These are phyloP conservation scores for Jatropha multifida DNA, from an alignment of 441 rosid genomes.

Conservation along the genomic window DNA sequence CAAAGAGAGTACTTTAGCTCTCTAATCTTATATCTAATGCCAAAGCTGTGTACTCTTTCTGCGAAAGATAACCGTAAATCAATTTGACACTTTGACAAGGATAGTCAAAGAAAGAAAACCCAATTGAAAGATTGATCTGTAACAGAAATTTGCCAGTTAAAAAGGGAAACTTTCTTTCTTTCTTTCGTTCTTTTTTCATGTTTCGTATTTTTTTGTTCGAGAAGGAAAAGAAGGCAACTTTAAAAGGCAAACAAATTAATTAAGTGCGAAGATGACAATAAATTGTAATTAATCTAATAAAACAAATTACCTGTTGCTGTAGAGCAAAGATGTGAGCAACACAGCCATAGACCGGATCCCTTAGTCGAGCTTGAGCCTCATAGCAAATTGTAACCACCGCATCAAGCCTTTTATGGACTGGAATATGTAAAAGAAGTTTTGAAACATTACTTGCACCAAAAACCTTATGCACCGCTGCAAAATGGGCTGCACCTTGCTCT, in stretches of 20 bases:
- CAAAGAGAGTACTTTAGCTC: neutral
- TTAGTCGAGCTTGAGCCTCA: constrained; percentile 89
- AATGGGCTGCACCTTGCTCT: constrained; percentile 93
- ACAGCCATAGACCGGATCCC: constrained; percentile 95
- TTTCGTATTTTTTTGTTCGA: too few relatives aligned
- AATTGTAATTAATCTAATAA: neutral
- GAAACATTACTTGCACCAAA: constrained; percentile 96
- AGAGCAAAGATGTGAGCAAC: constrained; percentile 93
- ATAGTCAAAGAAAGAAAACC: too few relatives aligned
- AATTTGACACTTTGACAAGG: too few relatives aligned
- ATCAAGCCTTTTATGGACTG: constrained; percentile 68
- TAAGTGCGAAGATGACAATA: neutral
- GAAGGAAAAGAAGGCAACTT: too few relatives aligned
- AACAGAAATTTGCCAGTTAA: too few relatives aligned
- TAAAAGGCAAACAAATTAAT: too few relatives aligned
- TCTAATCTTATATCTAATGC: constrained; percentile 4
- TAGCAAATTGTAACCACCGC: constrained; percentile 88
- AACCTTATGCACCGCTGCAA: constrained; percentile 94
- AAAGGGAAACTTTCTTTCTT: too few relatives aligned
- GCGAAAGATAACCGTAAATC: too few relatives aligned
- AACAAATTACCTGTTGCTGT: constrained; percentile 76
- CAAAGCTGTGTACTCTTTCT: too few relatives aligned
- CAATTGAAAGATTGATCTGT: too few relatives aligned
- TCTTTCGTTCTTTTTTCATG: too few relatives aligned
- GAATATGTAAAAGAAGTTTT: constrained; percentile 72